These are phyloP conservation scores for Pseudocercospora musae DNA, from an alignment of 2,329 filamentous ascomycete genomes.

Conservation along the genomic window DNA sequence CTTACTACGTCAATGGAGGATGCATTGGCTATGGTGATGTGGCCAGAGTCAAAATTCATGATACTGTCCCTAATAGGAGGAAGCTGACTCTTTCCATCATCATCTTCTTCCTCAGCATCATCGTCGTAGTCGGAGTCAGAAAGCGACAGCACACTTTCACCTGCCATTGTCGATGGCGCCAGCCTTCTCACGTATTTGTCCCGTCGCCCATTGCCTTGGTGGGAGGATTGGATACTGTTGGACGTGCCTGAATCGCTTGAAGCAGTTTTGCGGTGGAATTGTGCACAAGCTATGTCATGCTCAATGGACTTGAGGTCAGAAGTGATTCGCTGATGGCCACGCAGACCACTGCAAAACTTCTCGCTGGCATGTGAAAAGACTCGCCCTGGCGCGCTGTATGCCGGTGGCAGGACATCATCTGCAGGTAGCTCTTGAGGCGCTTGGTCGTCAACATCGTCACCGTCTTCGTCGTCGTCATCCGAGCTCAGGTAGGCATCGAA, in stretches of 20 bases:
- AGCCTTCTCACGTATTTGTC: neutral
- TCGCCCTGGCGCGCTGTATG: slow-evolving; percentile 14
- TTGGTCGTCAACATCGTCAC: slow-evolving; percentile 11
- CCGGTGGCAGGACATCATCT: slow-evolving; percentile 20
- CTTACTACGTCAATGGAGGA: slow-evolving; percentile 19
- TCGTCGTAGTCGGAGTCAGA: slow-evolving; percentile 19
- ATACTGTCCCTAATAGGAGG: slow-evolving; percentile 25
- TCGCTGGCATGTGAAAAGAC: slow-evolving; percentile 10
- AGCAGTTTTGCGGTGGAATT: neutral
- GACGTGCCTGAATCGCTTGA: slow-evolving; percentile 14
- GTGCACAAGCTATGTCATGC: slow-evolving; percentile 11
- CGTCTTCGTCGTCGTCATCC: slow-evolving; percentile 30
- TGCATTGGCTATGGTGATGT: slow-evolving; percentile 20
- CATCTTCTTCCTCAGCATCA: slow-evolving; percentile 12
- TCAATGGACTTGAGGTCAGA: neutral
- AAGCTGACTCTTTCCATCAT: slow-evolving; percentile 2
- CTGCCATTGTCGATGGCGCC: slow-evolving; percentile 7
- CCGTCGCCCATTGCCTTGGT: slow-evolving; percentile 8
- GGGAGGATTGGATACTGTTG: slow-evolving; percentile 25
- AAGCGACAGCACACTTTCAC: slow-evolving; percentile 17
- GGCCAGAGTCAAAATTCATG: slow-evolving; percentile 19
- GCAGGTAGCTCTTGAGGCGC: slow-evolving; percentile 25
- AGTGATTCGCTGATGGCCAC: neutral
- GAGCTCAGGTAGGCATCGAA: slow-evolving; percentile 43
- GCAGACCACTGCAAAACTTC: slow-evolving; percentile 11